A percentile compares a stretch with the other conserved stretches of the same genome.
These are phyloP conservation scores for Ophiosphaerella herpotricha DNA, from an alignment of 2,329 filamentous ascomycete genomes.

Conservation along the genomic window DNA sequence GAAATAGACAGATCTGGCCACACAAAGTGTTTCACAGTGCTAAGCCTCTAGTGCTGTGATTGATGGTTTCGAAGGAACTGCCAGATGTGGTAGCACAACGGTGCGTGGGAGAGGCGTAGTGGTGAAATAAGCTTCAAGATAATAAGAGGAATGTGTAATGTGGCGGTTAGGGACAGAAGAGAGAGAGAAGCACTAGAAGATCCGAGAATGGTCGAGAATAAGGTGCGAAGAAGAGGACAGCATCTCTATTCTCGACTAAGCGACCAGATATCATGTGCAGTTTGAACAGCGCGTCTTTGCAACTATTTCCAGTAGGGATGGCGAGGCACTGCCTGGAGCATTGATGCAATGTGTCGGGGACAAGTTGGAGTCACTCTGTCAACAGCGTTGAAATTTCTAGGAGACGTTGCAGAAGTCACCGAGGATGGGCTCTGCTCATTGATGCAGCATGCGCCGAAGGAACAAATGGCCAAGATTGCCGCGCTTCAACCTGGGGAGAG, in stretches of 20 bases:
- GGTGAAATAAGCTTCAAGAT: constrained; percentile 5
- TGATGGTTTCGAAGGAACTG: constrained; percentile 6
- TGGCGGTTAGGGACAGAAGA: constrained; percentile 1
- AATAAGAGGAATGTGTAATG: background rate
- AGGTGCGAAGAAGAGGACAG: background rate
- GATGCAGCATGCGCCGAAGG: background rate
- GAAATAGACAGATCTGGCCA: constrained; percentile 4
- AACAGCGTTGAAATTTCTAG: constrained; percentile 2
- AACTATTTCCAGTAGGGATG: background rate
- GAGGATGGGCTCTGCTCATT: background rate
- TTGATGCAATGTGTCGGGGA: constrained; percentile 1
- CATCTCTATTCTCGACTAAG: background rate
- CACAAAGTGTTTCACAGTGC: constrained; percentile 8
- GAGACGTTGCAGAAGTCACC: constrained; percentile 15
- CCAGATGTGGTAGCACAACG: constrained; percentile 8
- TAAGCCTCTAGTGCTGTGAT: constrained; percentile 19
- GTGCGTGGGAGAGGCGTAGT: background rate
- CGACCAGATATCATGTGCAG: background rate
- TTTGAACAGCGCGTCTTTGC: background rate
- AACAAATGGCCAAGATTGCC: background rate
- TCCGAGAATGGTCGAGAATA: background rate
- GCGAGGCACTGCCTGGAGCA: background rate
- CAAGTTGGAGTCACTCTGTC: constrained; percentile 3
- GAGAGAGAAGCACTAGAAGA: background rate
- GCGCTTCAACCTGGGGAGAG: constrained; percentile 8